Evolutionary conservation across 306 rosid genomes (phyloP).

Genomic region (Chamaecrista fasciculata): DNA sequence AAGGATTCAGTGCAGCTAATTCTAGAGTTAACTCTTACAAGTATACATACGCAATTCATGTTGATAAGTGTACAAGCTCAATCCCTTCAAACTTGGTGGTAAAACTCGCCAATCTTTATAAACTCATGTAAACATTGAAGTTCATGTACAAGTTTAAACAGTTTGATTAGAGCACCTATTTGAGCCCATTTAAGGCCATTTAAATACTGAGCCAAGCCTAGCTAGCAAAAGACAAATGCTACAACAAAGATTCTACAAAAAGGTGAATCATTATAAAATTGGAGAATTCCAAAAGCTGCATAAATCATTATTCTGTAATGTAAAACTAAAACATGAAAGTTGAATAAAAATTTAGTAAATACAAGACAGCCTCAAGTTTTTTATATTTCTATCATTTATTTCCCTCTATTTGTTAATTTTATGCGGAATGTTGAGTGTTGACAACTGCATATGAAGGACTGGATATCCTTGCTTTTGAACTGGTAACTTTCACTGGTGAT

Average conservation of each 20-base stretch:
- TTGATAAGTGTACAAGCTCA: not conserved
- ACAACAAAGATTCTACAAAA: too few species aligned
- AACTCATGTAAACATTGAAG: too few species aligned
- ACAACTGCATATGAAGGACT: too few species aligned
- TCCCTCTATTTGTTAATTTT: too few species aligned
- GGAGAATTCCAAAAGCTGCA: not conserved
- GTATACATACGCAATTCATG: not conserved
- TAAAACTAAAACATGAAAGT: not conserved
- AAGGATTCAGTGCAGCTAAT: not conserved
- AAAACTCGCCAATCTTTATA: not conserved
- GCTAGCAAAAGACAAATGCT: not conserved
- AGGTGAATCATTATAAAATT: too few species aligned
- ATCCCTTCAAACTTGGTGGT: not conserved
- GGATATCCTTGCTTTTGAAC: too few species aligned
- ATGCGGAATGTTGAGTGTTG: too few species aligned
- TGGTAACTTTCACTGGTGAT: too few species aligned
- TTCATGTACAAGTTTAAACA: not conserved
- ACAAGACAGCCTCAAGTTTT: too few species aligned
- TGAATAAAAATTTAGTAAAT: too few species aligned
- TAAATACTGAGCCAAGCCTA: not conserved
- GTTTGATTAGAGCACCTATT: not conserved
- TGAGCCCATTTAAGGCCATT: too few species aligned
- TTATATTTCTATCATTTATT: too few species aligned
- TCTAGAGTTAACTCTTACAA: not conserved
- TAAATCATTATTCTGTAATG: not conserved